These are phyloP conservation scores for Populus hybrid DNA, from an alignment of 441 rosid genomes.

Conservation along the genomic window DNA sequence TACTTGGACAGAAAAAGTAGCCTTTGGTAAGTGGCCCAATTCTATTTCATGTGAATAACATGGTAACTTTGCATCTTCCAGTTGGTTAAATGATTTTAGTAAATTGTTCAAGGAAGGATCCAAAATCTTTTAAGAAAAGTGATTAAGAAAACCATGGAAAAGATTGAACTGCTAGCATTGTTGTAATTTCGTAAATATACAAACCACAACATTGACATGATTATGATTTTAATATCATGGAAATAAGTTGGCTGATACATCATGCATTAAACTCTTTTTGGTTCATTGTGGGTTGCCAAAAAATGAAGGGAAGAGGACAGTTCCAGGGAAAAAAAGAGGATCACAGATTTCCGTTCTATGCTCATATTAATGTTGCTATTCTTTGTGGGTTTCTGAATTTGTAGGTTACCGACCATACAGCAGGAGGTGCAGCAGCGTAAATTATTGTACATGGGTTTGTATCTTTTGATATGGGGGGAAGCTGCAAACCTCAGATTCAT, in stretches of 20 bases:
- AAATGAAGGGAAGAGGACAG: not conserved
- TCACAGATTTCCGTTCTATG: not conserved
- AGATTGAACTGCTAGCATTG: not conserved
- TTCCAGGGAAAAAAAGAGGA: not conserved
- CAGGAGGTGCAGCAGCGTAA: too few relatives aligned
- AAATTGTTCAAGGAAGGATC: not conserved
- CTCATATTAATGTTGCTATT: not conserved
- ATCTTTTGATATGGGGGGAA: too few relatives aligned
- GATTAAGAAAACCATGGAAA: not conserved
- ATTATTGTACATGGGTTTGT: too few relatives aligned
- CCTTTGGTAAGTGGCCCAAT: conserved; percentile 60
- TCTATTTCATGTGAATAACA: not conserved
- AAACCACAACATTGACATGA: not conserved
- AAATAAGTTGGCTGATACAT: not conserved
- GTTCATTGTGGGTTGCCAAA: not conserved
- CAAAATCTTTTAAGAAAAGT: not conserved
- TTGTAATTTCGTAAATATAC: not conserved
- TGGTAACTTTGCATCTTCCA: not conserved
- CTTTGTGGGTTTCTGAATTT: not conserved
- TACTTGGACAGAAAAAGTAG: conserved; percentile 94
- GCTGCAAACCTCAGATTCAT: too few relatives aligned
- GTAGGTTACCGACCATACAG: too few relatives aligned
- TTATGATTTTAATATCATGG: not conserved
- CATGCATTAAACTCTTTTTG: not conserved
- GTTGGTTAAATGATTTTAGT: not conserved